Conservation (phyloP, 495 filamentous ascomycete species). For the Hypoxylon fuscum region DNA sequence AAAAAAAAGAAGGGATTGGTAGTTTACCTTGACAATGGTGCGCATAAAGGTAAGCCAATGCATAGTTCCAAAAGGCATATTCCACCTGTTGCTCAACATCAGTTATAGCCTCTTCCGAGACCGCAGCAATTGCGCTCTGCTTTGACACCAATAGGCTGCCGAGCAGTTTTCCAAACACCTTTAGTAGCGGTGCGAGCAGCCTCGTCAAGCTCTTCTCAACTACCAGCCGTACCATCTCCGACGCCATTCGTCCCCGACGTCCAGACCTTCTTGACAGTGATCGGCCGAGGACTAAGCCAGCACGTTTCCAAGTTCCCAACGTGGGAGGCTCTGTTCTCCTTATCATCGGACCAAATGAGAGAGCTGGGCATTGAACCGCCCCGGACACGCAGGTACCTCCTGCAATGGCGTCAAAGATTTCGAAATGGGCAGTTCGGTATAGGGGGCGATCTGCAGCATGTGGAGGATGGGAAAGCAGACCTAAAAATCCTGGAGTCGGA, state of each 20-base stretch:
- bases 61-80: not conserved
- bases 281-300: conserved; percentile 83
- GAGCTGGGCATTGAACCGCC: conserved; percentile 88
- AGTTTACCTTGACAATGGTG: too few species aligned
- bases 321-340: conserved; percentile 87
- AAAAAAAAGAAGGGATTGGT: too few species aligned
- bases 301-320: conserved; percentile 84
- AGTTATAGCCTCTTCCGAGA: conserved; percentile 32
- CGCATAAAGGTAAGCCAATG: conserved; percentile 38
- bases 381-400: conserved; percentile 80
- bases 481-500: conserved; percentile 73
- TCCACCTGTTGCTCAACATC: not conserved
- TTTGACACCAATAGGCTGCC: conserved; percentile 2
- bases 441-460: conserved; percentile 78
- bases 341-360: conserved; percentile 77
- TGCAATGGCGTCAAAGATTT: conserved; percentile 87
- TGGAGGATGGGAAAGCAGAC: conserved; percentile 75
- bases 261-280: conserved; percentile 86
- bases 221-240: conserved; percentile 67
- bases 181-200: conserved; percentile 33
- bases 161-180: conserved; percentile 39
- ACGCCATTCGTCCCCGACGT: conserved; percentile 89
- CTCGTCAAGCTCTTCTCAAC: conserved; percentile 44
- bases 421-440: conserved; percentile 76
- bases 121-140: conserved; percentile 38